Base-by-base conservation (phyloP, 2,329 filamentous ascomycete species). In the Xylariales sp. region DNA sequence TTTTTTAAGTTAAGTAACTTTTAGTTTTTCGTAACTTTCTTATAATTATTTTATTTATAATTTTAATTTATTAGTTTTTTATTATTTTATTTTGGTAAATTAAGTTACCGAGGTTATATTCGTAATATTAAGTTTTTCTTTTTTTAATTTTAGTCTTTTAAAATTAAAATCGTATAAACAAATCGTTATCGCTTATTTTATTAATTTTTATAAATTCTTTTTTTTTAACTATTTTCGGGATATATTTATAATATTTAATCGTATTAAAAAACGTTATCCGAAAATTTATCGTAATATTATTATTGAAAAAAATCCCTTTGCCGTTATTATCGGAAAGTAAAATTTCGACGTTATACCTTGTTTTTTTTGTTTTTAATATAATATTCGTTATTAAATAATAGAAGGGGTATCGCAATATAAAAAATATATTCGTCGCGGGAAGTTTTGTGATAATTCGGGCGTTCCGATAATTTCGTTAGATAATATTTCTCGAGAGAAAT, bases 251-350 rank as follows among this genome's bases (percentile, higher is more conserved):
- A 38, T 24, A 31, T 22, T 22, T 29, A 31, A 38, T 38, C 38
- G 31, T 29, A 32, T 21, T 38, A 36, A 36, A 18, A 3, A 25
- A 16, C n/a, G n/a, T n/a, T 36, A 20, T 19, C 28, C 36, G 36
- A 36, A 42, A 35, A 9, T 29, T 36, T 27, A 14, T 37, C n/a
- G n/a, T n/a, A n/a, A n/a, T n/a, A n/a, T n/a, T n/a, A n/a, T n/a
- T n/a, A n/a, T n/a, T n/a, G n/a, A n/a, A n/a, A n/a, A n/a, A 34
- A 42, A 34, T 37, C 27, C n/a, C 24, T 38, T 43, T 43, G 21
- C 11, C 6, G 21, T 36, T 18, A 36, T 6, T 6, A 19, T 36
- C n/a, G 24, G 24, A 27, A 5, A 19, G 16, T 22, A 6, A 36
- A n/a, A n/a, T n/a, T n/a, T n/a, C n/a, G n/a, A n/a, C n/a, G n/a